Percentiles rank a stretch among this genome's conserved stretches.
Conservation (phyloP, 73 alveolate genomes). For the Paraurostyla sp. region DNA sequence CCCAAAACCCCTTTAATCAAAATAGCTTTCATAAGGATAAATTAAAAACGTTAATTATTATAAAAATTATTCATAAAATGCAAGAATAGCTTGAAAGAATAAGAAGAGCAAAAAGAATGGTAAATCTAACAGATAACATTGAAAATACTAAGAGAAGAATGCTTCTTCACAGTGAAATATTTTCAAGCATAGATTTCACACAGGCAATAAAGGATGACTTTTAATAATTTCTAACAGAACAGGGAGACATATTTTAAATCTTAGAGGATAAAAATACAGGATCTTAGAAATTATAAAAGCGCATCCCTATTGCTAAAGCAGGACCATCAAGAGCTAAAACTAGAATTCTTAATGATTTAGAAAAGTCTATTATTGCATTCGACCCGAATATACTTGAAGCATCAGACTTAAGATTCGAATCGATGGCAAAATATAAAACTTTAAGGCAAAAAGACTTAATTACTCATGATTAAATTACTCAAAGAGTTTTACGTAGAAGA, state of each 20-base stretch:
- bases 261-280: not conserved
- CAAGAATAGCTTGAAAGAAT: not conserved
- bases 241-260: not conserved
- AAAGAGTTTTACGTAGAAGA: constrained; percentile 36
- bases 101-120: not conserved
- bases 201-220: constrained; percentile 33
- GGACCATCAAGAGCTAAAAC: not conserved
- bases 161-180: not conserved
- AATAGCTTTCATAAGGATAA: too few relatives aligned
- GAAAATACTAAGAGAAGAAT: constrained; percentile 26
- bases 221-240: not conserved
- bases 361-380: not conserved
- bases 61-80: too few relatives aligned
- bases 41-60: too few relatives aligned
- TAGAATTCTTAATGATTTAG: constrained; percentile 4
- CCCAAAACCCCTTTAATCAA: too few relatives aligned
- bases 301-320: not conserved
- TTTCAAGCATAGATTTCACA: not conserved
- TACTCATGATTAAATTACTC: constrained; percentile 29
- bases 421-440: constrained; percentile 33
- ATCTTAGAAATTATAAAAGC: not conserved
- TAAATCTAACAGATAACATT: not conserved
- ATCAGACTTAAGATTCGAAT: not conserved
- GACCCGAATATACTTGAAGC: constrained; percentile 32
- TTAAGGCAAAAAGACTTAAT: not conserved